Evolutionary conservation across 148 eudicot genomes (phyloP), one percentile per base, ranked within the genome.

Genomic region (Salicornia ramosissima): DNA sequence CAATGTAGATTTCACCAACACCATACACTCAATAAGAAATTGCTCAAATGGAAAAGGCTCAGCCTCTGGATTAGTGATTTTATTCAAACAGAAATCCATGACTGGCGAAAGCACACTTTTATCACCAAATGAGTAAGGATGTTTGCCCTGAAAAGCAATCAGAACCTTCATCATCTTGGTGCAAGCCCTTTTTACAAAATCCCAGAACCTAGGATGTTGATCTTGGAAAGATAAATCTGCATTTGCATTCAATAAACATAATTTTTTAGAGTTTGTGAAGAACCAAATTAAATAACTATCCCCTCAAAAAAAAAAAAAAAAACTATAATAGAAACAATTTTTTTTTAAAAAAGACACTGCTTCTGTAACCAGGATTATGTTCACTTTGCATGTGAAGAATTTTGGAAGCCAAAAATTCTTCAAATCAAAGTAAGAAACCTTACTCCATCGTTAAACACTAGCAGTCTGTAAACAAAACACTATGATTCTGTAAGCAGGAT

Each of bases 121-220:
- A 77, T 95, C 97, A 33, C 99, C 93, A 78, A 95, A 94, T 74
- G 99, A 91, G 78, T 83, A 91, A 72, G 99, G 99, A 86, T 95
- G 99, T 72, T 96, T 83, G 68, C 77, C 83, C 81, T 88, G 96
- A 75, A 91, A 81, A 64, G 89, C 87, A 54, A 83, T 77, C 68
- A 91, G 77, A 74, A 91, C 88, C 85, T 91, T 95, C 91, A 95
- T 79, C 80, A 95, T 78, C 80, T 91, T 95, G 16, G 82, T 86
- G 79, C 96, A 87, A 31, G 96, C 86, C 64, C 82, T 87, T 80
- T 81, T 84, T 58, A 86, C 75, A 81, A 89, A 91, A 31, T 85
- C 90, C 87, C 89, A 86, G 26, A 91, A 87, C 46, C 79, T 87
- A 50, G 90, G 85, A 74, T 89, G 80, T 2, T 66, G 74, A 60